phyloP scores from a whole-genome alignment of 805 yeast species.

The Vanderwaltozyma yarrowii region DNA sequence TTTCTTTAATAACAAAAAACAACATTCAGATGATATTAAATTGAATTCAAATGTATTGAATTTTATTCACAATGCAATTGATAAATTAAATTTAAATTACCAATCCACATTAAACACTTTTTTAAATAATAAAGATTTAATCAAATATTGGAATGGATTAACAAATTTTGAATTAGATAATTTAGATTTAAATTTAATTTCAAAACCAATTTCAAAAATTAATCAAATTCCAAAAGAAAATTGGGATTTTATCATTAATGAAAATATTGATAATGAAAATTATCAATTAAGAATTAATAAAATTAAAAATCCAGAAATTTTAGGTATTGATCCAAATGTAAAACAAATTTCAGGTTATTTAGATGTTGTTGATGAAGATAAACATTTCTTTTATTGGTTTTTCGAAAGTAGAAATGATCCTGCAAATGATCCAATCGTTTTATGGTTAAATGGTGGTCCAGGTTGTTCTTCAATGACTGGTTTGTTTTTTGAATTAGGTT shows the following conservation, averaged over 20 bases:
- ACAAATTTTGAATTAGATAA: background rate
- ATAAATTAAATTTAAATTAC: background rate
- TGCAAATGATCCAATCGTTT: conserved; percentile 67
- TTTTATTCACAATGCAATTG: background rate
- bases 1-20: background rate
- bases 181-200: conserved; percentile 22
- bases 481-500: conserved; percentile 84
- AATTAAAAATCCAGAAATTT: conserved; percentile 22
- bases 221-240: conserved; percentile 15
- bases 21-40: too few species aligned
- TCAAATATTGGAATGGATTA: background rate
- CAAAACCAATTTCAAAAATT: conserved; percentile 43
- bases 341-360: conserved; percentile 78
- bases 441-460: conserved; percentile 94
- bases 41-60: background rate
- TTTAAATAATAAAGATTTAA: background rate
- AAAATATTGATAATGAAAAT: background rate
- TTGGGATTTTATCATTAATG: conserved; percentile 12
- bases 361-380: conserved; percentile 56
- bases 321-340: conserved; percentile 64
- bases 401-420: conserved; percentile 91
- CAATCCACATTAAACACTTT: background rate
- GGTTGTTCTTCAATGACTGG: conserved; percentile 93
- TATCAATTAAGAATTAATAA: conserved; percentile 18
- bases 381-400: conserved; percentile 88